Conservation (phyloP, 2,329 filamentous ascomycete species). For the Alternaria gansuensis region DNA sequence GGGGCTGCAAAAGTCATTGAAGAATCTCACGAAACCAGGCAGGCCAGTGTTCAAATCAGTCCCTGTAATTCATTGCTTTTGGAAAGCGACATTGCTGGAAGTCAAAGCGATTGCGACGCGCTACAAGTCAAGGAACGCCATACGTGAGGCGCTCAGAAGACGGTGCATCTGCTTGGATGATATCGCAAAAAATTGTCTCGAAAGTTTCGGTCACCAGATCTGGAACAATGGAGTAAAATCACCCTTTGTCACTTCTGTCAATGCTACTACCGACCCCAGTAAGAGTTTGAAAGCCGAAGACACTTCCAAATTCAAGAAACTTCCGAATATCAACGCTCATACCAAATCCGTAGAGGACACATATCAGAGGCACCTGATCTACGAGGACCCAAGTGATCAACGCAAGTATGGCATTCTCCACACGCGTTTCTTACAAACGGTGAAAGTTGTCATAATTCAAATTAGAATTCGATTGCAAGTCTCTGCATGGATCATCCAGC, state of each 20-base stretch:
- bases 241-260: not conserved
- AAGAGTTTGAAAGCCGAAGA: not conserved
- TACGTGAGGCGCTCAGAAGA: not conserved
- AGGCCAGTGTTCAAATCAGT: not conserved
- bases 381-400: not conserved
- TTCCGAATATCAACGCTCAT: not conserved
- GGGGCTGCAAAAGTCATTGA: not conserved
- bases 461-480: not conserved
- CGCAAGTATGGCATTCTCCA: not conserved
- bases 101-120: not conserved
- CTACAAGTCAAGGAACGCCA: not conserved
- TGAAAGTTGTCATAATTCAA: not conserved
- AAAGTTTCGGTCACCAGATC: not conserved
- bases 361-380: conserved; percentile 3
- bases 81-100: not conserved
- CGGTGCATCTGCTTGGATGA: not conserved
- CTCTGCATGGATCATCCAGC: conserved; percentile 1
- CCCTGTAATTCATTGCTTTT: rapidly evolving
- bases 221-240: not conserved
- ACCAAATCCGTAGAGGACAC: not conserved
- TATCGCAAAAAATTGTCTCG: not conserved
- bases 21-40: not conserved
- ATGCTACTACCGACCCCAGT: not conserved
- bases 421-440: not conserved
- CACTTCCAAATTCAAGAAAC: not conserved